These are phyloP conservation scores for Scedosporium boydii DNA, from an alignment of 2,329 filamentous ascomycete genomes.

Conservation along the genomic window DNA sequence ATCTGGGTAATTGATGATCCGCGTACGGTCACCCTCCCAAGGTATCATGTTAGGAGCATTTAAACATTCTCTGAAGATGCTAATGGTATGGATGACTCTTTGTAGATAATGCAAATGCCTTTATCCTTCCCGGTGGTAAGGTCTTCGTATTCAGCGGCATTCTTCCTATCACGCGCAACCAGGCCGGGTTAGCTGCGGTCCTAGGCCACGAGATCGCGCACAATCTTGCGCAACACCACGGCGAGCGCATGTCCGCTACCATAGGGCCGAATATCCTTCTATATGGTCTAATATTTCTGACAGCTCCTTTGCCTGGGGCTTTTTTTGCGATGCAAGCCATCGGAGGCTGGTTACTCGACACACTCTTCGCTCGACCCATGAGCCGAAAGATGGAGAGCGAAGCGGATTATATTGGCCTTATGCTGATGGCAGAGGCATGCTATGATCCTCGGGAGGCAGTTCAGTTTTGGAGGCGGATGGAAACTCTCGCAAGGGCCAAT, in stretches of 20 bases:
- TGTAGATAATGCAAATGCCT: slow-evolving; percentile 56
- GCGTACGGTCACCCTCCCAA: slow-evolving; percentile 20
- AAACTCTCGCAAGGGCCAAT: slow-evolving; percentile 28
- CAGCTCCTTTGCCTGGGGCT: slow-evolving; percentile 31
- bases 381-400: slow-evolving; percentile 64
- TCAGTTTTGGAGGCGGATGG: slow-evolving; percentile 59
- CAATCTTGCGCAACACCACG: slow-evolving; percentile 58
- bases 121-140: slow-evolving; percentile 69
- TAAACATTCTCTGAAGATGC: not conserved
- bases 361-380: slow-evolving; percentile 60
- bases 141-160: slow-evolving; percentile 74
- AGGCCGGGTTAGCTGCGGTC: slow-evolving; percentile 64
- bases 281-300: slow-evolving; percentile 39
- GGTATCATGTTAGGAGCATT: not conserved
- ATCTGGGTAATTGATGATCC: slow-evolving; percentile 64
- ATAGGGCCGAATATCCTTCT: slow-evolving; percentile 43
- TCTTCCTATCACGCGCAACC: slow-evolving; percentile 53
- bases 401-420: slow-evolving; percentile 70
- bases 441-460: slow-evolving; percentile 62
- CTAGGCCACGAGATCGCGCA: slow-evolving; percentile 75
- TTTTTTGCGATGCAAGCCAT: slow-evolving; percentile 30
- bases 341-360: slow-evolving; percentile 42
- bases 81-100: not conserved
- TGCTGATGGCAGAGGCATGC: slow-evolving; percentile 77
- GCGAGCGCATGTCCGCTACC: slow-evolving; percentile 49